Evolutionary conservation across 805 yeast species (phyloP), one percentile per base, ranked within the genome.

Genomic region (Kuraishia hungarica): DNA sequence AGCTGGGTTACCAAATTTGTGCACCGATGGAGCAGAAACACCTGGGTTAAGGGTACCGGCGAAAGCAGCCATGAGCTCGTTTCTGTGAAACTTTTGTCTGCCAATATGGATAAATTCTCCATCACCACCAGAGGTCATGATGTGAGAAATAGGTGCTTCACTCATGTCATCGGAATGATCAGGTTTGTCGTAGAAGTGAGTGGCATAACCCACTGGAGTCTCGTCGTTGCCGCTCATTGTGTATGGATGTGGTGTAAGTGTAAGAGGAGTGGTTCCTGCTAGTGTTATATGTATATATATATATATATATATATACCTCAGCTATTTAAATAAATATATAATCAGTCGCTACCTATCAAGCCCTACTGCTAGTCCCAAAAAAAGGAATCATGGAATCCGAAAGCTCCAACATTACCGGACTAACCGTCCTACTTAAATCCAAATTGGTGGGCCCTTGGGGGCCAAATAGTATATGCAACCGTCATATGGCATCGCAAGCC

Each of bases 11-110:
- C 86, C 92, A 72, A 79, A 75, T 57, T 77, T 76, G 61, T 84
- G 83, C 13, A 71, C 65, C n/a, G 93, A 78, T 6, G 81, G 78
- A 19, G 79, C 76, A 26, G 80, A 68, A 54, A 74, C 51, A 74
- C 89, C 93, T 24, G 94, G 89, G 61, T 84, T 84, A 65, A 87
- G 72, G 22, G 86, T 77, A 84, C 97, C 97, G 68, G 96, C 97
- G 59, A 87, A 87, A 1, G 93, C 93, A 21, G 69, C 69, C 53
- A 74, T 71, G 55, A 87, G 73, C 53, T 87, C 92, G 53, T 75
- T 67, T 61, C 77, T 80, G 54, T 81, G 74, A 58, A 86, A 89
- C 67, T 80, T 84, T 58, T 86, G 83, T 61, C 82, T 77, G 2
- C 96, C 97, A 59, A 89, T 80, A 58, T 74, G 81, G 56, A 89